Percentiles rank a stretch among this genome's conserved stretches.
phyloP scores from a whole-genome alignment of 164 flowering plant genomes.

The Kalanchoe fedtschenkoi region DNA sequence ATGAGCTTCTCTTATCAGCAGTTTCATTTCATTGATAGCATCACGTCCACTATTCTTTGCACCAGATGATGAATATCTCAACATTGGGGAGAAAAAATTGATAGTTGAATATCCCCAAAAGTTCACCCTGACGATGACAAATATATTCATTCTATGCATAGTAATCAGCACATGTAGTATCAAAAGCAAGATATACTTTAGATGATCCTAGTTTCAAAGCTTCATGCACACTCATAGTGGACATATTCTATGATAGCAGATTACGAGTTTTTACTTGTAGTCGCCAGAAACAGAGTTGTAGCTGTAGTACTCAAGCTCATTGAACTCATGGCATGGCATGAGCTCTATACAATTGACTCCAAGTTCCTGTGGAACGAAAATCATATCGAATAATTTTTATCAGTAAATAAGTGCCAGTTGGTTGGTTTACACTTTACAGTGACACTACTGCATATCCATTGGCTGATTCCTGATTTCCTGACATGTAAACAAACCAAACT shows the following conservation, averaged over 20 bases:
- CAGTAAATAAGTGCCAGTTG: background rate
- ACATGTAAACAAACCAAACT: background rate
- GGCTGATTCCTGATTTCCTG: no score
- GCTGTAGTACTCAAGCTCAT: conserved; percentile 84
- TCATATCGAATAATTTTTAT: background rate
- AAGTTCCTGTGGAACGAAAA: conserved; percentile 56
- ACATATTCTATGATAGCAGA: background rate
- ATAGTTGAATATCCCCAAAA: conserved; percentile 99
- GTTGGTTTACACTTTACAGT: background rate
- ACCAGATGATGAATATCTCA: conserved; percentile 78
- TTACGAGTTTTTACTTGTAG: conserved; percentile 36
- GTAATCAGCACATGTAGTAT: background rate
- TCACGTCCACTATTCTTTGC: conserved; percentile 51
- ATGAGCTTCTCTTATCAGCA: conserved; percentile 86
- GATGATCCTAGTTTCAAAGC: background rate
- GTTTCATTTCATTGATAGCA: conserved; percentile 76
- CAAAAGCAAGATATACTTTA: background rate
- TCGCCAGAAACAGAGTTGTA: conserved; percentile 77
- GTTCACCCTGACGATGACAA: conserved; percentile 47
- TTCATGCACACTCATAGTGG: background rate
- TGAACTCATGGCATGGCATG: conserved; percentile 97
- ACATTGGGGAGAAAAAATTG: conserved; percentile 89
- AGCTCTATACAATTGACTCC: conserved; percentile 91
- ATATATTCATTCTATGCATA: background rate
- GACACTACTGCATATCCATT: no score